Conservation (phyloP, 768 basidiomycete genomes). For the Mycena galopus region DNA sequence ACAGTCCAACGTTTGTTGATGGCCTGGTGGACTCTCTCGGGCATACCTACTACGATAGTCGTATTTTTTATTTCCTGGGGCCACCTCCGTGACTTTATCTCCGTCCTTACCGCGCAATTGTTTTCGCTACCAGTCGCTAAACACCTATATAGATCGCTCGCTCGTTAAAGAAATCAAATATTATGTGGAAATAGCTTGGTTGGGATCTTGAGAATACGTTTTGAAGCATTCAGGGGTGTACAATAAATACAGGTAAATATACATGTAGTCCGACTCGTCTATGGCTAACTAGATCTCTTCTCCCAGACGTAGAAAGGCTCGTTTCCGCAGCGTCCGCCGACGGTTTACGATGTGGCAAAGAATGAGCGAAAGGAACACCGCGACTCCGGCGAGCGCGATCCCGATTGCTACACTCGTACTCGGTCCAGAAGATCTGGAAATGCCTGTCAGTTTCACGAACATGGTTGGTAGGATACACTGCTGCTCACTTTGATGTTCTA, state of each 20-base stretch:
- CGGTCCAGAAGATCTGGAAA: background rate
- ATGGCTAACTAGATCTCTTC: conserved; percentile 18
- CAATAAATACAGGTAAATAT: background rate
- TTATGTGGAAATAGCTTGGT: background rate
- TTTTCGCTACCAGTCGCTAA: conserved; percentile 25
- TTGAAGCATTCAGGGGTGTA: background rate
- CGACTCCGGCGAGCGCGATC: conserved; percentile 23
- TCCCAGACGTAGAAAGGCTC: conserved; percentile 25
- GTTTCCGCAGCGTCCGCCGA: conserved; percentile 10
- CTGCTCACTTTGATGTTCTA: background rate
- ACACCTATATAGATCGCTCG: conserved; percentile 31
- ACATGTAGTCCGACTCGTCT: background rate
- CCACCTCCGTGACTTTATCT: conserved; percentile 8
- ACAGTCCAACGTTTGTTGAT: conserved; percentile 33
- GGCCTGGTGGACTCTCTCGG: conserved; percentile 29
- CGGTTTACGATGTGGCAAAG: conserved; percentile 20
- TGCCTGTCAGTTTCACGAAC: background rate
- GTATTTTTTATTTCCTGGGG: conserved; percentile 25
- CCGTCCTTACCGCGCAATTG: conserved; percentile 34
- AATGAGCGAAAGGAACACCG: conserved; percentile 5
- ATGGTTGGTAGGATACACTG: background rate
- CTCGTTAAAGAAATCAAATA: conserved; percentile 30
- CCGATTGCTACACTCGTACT: conserved; percentile 10
- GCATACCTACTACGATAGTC: conserved; percentile 15
- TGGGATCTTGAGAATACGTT: too few species aligned